Evolutionary conservation across 768 basidiomycete genomes (phyloP).

Genomic region (Naematelia encephala): DNA sequence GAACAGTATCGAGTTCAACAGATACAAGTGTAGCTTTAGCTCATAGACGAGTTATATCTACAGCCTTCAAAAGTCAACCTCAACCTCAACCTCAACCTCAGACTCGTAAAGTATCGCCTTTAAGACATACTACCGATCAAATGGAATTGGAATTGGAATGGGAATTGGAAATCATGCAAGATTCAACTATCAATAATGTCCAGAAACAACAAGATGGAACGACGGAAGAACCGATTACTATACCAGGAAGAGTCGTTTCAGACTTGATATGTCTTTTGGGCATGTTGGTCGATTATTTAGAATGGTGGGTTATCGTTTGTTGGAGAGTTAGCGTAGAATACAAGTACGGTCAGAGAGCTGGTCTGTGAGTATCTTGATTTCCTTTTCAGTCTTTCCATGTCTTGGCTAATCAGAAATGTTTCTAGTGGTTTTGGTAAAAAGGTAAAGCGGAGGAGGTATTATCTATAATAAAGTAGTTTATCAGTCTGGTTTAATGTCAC

Average conservation of each 20-base stretch:
- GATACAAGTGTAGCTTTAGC: conserved; percentile 2
- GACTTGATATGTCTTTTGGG: conserved; percentile 29
- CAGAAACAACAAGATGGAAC: background rate
- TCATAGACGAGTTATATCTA: background rate
- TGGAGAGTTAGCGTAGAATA: conserved; percentile 26
- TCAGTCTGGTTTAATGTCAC: too few species aligned
- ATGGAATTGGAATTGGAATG: background rate
- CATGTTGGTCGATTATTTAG: conserved; percentile 29
- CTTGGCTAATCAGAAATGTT: too few species aligned
- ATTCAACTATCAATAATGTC: background rate
- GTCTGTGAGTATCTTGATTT: conserved; percentile 22
- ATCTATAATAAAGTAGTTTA: too few species aligned
- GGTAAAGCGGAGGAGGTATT: background rate
- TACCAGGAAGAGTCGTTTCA: conserved; percentile 31
- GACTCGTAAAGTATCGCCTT: background rate
- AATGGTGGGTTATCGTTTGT: conserved; percentile 22
- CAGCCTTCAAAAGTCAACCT: background rate
- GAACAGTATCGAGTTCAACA: background rate
- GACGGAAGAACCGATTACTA: conserved; percentile 20
- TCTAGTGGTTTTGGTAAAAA: background rate
- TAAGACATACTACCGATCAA: background rate
- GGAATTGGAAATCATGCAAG: background rate
- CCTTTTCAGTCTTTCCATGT: too few species aligned
- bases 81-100: background rate
- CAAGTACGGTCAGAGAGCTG: conserved; percentile 13